Percentiles rank a stretch among this genome's conserved stretches.
Evolutionary conservation across 305 asterid species (phyloP).

Genomic region (Fraxinus dipetala): DNA sequence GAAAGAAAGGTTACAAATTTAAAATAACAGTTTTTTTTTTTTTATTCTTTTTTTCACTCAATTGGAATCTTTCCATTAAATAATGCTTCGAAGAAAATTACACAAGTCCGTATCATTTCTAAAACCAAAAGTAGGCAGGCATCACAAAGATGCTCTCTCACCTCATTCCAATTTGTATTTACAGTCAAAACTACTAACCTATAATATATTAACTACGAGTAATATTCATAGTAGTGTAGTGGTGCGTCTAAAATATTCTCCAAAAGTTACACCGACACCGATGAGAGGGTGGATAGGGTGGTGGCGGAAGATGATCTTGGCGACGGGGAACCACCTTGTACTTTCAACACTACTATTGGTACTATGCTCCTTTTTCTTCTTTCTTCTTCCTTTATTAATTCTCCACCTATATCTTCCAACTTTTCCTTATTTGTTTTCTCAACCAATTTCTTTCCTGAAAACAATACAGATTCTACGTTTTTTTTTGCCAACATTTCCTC

Average conservation of each 20-base stretch:
- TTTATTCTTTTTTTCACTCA: not conserved
- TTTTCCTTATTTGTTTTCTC: conserved; percentile 54
- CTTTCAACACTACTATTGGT: conserved; percentile 41
- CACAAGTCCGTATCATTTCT: not conserved
- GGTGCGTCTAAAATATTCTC: not conserved
- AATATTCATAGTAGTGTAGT: too few species aligned
- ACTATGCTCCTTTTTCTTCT: conserved; percentile 45
- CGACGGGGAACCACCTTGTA: conserved; percentile 27
- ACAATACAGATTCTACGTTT: conserved; percentile 62
- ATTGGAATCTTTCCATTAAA: not conserved
- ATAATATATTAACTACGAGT: not conserved
- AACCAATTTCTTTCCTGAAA: conserved; percentile 59
- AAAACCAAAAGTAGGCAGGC: not conserved
- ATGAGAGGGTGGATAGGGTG: conserved; percentile 53
- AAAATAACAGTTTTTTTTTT: too few species aligned
- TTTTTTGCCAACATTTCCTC: conserved; percentile 56
- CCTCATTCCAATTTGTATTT: not conserved
- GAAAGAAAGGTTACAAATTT: not conserved
- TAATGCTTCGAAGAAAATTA: not conserved
- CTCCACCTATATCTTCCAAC: conserved; percentile 51
- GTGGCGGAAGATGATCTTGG: conserved; percentile 73
- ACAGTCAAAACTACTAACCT: not conserved
- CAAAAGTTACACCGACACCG: not conserved
- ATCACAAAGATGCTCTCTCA: not conserved
- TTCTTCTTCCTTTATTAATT: conserved; percentile 56